These are phyloP conservation scores for Chalciporus sphaerocephalus DNA, from an alignment of 768 basidiomycete genomes.

Conservation along the genomic window DNA sequence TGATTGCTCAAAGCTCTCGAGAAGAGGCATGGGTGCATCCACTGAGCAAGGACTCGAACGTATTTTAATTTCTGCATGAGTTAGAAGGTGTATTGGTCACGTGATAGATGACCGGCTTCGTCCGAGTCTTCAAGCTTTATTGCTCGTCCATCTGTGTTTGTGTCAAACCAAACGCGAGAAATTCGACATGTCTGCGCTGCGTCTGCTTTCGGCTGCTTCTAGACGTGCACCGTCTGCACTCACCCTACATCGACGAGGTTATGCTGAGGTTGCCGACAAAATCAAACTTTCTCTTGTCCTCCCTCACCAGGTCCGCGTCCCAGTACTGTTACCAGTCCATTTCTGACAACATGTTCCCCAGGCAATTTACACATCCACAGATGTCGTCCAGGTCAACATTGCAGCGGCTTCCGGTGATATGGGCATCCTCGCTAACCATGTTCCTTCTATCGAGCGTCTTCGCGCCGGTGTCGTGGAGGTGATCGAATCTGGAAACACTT, in stretches of 20 bases:
- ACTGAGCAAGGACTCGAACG: too few species aligned
- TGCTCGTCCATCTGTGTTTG: neutral
- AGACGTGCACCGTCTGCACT: slow-evolving; percentile 54
- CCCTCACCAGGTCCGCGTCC: slow-evolving; percentile 80
- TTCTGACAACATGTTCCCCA: slow-evolving; percentile 34
- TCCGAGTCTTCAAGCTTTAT: slow-evolving; percentile 16
- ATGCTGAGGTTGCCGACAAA: slow-evolving; percentile 89
- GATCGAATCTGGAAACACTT: slow-evolving; percentile 68
- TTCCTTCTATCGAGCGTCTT: slow-evolving; percentile 93
- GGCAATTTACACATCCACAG: slow-evolving; percentile 87
- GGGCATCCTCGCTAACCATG: slow-evolving; percentile 99
- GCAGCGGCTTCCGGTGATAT: slow-evolving; percentile 94
- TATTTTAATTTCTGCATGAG: too few species aligned
- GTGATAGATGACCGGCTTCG: slow-evolving; percentile 28
- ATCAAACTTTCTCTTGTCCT: slow-evolving; percentile 90
- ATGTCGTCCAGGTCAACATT: slow-evolving; percentile 95
- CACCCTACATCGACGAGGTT: slow-evolving; percentile 66
- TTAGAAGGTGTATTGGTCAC: slow-evolving; percentile 16
- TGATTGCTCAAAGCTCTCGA: neutral
- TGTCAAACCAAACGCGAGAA: slow-evolving; percentile 2
- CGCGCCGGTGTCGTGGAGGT: slow-evolving; percentile 94
- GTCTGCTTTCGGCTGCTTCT: slow-evolving; percentile 60
- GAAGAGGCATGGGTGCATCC: too few species aligned
- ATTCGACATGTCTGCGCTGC: slow-evolving; percentile 67
- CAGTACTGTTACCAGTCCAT: neutral